Conservation (phyloP, 2,329 filamentous ascomycete genomes). For the Fusarium proliferatum region DNA sequence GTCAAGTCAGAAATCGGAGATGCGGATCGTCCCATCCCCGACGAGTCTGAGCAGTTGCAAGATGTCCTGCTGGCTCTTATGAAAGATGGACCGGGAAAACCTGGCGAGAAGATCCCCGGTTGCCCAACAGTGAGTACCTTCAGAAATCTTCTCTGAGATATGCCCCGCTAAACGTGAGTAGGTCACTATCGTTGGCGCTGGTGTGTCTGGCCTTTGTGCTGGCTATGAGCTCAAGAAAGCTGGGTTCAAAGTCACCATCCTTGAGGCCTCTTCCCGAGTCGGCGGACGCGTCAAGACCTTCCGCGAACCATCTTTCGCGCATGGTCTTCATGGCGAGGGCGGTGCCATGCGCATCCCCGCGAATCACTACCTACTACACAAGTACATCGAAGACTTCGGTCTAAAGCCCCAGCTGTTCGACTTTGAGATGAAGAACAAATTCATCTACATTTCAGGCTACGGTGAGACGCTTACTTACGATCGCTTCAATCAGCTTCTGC, state of each 20-base stretch:
- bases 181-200: background rate
- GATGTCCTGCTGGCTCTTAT: too few relatives aligned
- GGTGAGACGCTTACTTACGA: background rate
- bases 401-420: background rate
- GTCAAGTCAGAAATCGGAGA: too few relatives aligned
- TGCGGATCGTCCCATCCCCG: too few relatives aligned
- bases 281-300: background rate
- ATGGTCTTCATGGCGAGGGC: background rate
- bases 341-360: background rate
- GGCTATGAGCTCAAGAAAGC: background rate
- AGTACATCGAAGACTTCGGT: background rate
- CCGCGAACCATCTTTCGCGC: background rate
- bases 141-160: too few relatives aligned
- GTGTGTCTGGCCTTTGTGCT: background rate
- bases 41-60: too few relatives aligned
- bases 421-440: constrained; percentile 8
- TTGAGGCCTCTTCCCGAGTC: background rate
- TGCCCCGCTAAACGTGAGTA: background rate
- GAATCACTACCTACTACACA: background rate
- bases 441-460: background rate
- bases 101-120: too few relatives aligned
- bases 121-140: too few relatives aligned
- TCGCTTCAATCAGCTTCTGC: background rate
- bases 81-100: too few relatives aligned
- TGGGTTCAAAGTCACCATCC: background rate